Base-by-base conservation (phyloP, 345 rosid genomes). In the Hibiscus mutabilis region DNA sequence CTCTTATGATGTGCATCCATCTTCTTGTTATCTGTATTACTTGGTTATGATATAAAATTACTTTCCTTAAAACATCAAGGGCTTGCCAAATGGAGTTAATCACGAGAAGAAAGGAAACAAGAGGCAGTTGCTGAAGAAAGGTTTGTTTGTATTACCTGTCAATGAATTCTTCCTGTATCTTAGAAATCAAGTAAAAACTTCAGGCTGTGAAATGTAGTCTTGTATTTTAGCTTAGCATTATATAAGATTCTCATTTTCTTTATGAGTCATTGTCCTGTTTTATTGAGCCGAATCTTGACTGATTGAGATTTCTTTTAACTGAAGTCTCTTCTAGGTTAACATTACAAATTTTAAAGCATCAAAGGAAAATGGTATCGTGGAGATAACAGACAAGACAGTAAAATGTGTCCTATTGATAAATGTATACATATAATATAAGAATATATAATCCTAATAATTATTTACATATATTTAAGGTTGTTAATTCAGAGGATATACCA, bases 81-180 rank as follows among this genome's bases (percentile, higher is more conserved):
- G 91, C 68, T 73, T 90, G 69, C 86, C 93, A 37, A 94, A 91
- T 82, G 98, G 97, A 79, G 91, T 85, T 69, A 82, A 79, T 42
- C 89, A 84, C 75, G 93, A 85, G 79, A 91, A 91, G 84, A 91
- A 88, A 75, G 95, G 97, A 68, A 88, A 90, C 80, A 94, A 94
- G 77, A 86, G 97, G 46, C 77, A 87, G 53, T 80, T 51, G 69
- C 76, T 68, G 88, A 88, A 56, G 93, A 87, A 73, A 88, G 98
- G 98, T 91, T 69, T 56, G 76, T 53, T n/a, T 49, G 0, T 49
- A 16, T 49, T 57, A 51, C 19, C 16, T 51, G 3, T 66, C 29
- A 7, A 6, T 46, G 27, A 18, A 5, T 63, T 69, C 2, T 42
- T 15, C 18, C 4, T 18, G 7, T 0, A n/a, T 21, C n/a, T 0